A percentile compares a stretch with the other conserved stretches of the same genome.
phyloP scores from a whole-genome alignment of 768 basidiomycete genomes.

The Holtermanniella nyarrowii region DNA sequence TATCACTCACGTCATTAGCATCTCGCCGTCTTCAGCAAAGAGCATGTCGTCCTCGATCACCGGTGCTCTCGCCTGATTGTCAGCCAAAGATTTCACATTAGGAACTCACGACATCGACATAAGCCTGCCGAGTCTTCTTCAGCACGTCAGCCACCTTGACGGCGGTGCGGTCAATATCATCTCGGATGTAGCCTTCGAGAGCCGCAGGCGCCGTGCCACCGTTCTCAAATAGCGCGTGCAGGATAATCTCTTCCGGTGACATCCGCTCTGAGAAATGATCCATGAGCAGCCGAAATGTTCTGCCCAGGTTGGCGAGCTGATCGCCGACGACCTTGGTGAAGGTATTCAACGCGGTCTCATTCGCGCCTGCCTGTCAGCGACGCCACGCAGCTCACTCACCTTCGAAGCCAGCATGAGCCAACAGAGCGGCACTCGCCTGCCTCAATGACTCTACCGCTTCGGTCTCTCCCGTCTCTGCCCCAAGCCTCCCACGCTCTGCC shows the following conservation, averaged over 20 bases:
- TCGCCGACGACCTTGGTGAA: slow-evolving; percentile 66
- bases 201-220: slow-evolving; percentile 67
- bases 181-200: slow-evolving; percentile 75
- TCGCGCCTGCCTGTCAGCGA: slow-evolving; percentile 49
- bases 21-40: slow-evolving; percentile 57
- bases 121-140: slow-evolving; percentile 74
- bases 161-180: slow-evolving; percentile 78
- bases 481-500: slow-evolving; percentile 14
- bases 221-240: slow-evolving; percentile 82
- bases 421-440: slow-evolving; percentile 40
- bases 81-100: not conserved
- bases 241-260: slow-evolving; percentile 85
- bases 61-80: slow-evolving; percentile 45
- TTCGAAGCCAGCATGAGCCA: slow-evolving; percentile 89
- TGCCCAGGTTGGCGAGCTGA: slow-evolving; percentile 74
- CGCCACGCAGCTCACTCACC: slow-evolving; percentile 46
- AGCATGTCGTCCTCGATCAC: slow-evolving; percentile 55
- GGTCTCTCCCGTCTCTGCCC: slow-evolving; percentile 26
- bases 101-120: slow-evolving; percentile 61
- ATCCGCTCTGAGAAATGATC: slow-evolving; percentile 73
- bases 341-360: slow-evolving; percentile 65
- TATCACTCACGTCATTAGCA: slow-evolving; percentile 54
- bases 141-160: slow-evolving; percentile 64
- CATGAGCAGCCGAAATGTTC: slow-evolving; percentile 66
- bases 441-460: slow-evolving; percentile 27